Conservation (phyloP, 73 alveolate genomes). For the Paramecium pentaurelia region DNA sequence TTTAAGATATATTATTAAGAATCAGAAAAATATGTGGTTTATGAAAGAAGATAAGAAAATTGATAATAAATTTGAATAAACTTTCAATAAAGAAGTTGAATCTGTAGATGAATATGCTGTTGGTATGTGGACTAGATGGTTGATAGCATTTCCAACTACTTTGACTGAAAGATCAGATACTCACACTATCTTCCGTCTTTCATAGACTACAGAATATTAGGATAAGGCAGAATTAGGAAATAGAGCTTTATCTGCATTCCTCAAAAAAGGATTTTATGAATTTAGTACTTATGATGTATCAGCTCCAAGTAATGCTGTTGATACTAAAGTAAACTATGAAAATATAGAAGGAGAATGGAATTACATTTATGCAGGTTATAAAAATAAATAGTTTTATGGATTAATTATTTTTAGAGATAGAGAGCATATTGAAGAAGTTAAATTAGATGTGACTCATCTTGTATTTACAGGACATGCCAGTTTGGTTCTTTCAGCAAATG, state of each 20-base stretch:
- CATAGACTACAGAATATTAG: not conserved
- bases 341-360: conserved; percentile 37
- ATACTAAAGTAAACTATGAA: not conserved
- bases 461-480: conserved; percentile 9
- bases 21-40: conserved; percentile 8
- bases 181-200: conserved; percentile 12
- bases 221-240: conserved; percentile 38
- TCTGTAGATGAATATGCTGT: conserved; percentile 32
- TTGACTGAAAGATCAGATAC: conserved; percentile 8
- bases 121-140: conserved; percentile 49
- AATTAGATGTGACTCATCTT: not conserved
- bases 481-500: not conserved
- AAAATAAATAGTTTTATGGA: conserved; percentile 24
- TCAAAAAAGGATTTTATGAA: not conserved
- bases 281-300: conserved; percentile 22
- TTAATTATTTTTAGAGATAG: not conserved
- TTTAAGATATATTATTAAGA: not conserved
- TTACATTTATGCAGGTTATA: not conserved
- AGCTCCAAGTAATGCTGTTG: not conserved
- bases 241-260: conserved; percentile 34
- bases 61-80: not conserved
- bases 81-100: not conserved
- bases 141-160: conserved; percentile 3
- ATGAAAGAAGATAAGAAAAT: not conserved
- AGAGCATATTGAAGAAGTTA: not conserved